A percentile compares a stretch with the other conserved stretches of the same genome.
These are phyloP conservation scores for Fragaria nilgerrensis DNA, from an alignment of 306 rosid genomes.

Conservation along the genomic window DNA sequence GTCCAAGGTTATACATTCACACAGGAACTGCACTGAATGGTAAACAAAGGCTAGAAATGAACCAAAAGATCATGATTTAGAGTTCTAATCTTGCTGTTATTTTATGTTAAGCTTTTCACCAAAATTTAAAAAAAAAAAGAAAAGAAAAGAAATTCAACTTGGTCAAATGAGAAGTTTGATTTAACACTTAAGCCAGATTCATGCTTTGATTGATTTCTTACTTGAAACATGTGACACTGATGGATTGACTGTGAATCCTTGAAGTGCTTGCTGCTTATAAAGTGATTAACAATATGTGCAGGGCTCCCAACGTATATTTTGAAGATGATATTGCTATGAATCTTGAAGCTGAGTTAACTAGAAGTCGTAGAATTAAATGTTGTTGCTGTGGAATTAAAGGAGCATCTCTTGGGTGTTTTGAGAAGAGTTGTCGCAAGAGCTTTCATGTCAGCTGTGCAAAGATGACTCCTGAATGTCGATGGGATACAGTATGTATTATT, in stretches of 20 bases:
- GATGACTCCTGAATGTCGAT: slow-evolving; percentile 76
- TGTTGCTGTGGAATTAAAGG: slow-evolving; percentile 83
- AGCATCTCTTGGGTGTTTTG: slow-evolving; percentile 86
- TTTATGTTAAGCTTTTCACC: neutral
- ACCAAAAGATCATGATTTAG: neutral
- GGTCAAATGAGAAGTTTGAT: neutral
- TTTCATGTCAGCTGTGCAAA: slow-evolving; percentile 88
- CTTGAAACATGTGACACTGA: neutral
- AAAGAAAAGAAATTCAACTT: no score
- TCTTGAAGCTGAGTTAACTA: slow-evolving; percentile 82
- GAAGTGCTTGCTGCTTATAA: slow-evolving; percentile 6
- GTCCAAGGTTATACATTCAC: slow-evolving; percentile 71
- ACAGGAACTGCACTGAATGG: slow-evolving; percentile 90
- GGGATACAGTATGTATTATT: slow-evolving; percentile 67
- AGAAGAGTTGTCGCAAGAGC: slow-evolving; percentile 84
- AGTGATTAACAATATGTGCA: slow-evolving; percentile 32
- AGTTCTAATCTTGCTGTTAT: neutral
- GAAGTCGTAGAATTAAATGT: slow-evolving; percentile 87
- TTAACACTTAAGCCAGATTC: neutral
- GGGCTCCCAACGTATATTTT: slow-evolving; percentile 96
- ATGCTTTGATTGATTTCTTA: neutral
- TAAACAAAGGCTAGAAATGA: slow-evolving; percentile 27
- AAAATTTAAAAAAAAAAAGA: neutral
- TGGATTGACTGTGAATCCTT: neutral
- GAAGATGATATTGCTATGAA: slow-evolving; percentile 65